Conservation (phyloP, 202 grass and related monocot genomes). For the Zoysia matrella region DNA sequence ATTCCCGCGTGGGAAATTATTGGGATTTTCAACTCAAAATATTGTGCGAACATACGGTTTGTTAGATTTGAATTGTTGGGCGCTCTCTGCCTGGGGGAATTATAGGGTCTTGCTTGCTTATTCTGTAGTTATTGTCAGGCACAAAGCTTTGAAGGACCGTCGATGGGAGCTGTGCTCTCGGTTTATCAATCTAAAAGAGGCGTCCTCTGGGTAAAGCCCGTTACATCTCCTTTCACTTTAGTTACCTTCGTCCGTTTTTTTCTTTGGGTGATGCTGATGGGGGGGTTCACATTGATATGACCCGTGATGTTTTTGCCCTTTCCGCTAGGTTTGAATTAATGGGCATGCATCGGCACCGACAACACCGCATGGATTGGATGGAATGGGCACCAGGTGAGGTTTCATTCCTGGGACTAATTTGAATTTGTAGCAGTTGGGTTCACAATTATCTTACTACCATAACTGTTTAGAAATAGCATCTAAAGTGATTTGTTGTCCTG, state of each 20-base stretch:
- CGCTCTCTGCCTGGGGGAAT: neutral
- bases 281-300: neutral
- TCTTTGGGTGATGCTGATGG: neutral
- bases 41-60: neutral
- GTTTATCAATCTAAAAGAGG: constrained; percentile 88
- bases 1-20: neutral
- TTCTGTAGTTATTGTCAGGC: constrained; percentile 46
- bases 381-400: constrained; percentile 89
- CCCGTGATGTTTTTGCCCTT: constrained; percentile 9
- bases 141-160: constrained; percentile 87
- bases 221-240: constrained; percentile 5
- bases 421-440: neutral
- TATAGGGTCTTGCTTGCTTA: neutral
- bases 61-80: neutral
- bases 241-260: neutral
- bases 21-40: constrained; percentile 1
- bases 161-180: constrained; percentile 79
- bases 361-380: constrained; percentile 91
- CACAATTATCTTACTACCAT: neutral
- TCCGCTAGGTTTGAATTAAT: constrained; percentile 72
- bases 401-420: constrained; percentile 3
- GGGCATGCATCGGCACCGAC: constrained; percentile 84
- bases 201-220: constrained; percentile 63
- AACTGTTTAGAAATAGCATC: neutral
- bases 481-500: neutral